These are phyloP conservation scores for Paspalum notatum DNA, from an alignment of 176 grass and related monocot species.

Conservation along the genomic window DNA sequence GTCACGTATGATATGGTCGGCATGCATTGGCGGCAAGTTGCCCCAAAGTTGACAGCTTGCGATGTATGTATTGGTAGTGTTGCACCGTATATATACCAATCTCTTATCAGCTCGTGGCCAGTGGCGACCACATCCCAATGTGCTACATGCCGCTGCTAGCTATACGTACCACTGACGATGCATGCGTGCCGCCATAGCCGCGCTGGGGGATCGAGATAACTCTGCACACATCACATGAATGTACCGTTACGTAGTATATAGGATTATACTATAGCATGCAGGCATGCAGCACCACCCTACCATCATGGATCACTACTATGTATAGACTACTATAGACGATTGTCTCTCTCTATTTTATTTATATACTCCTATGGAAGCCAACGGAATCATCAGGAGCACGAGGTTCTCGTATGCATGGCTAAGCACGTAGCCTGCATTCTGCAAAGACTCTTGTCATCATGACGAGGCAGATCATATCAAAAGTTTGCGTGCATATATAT, in stretches of 20 bases:
- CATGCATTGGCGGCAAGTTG: not conserved
- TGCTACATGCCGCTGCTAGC: not conserved
- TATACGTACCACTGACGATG: not conserved
- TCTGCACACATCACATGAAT: not conserved
- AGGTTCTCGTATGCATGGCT: too few species aligned
- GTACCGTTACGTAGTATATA: not conserved
- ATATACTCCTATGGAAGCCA: too few species aligned
- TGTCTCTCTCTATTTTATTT: too few species aligned
- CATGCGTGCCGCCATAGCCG: not conserved
- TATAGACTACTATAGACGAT: too few species aligned
- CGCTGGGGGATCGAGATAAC: not conserved
- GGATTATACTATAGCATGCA: too few species aligned
- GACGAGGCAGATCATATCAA: too few species aligned
- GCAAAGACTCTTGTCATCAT: too few species aligned
- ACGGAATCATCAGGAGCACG: not conserved
- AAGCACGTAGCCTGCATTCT: too few species aligned
- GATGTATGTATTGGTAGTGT: not conserved
- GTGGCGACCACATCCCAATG: conserved; percentile 24
- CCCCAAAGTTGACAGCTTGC: not conserved
- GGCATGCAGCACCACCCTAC: too few species aligned
- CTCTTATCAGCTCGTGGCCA: conserved; percentile 28
- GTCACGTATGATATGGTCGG: too few species aligned
- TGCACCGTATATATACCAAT: not conserved
- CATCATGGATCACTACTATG: too few species aligned
- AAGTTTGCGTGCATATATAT: too few species aligned